Evolutionary conservation across 2,329 filamentous ascomycete genomes (phyloP), one percentile per base, ranked within the genome.

Genomic region (Ilyonectria destructans): DNA sequence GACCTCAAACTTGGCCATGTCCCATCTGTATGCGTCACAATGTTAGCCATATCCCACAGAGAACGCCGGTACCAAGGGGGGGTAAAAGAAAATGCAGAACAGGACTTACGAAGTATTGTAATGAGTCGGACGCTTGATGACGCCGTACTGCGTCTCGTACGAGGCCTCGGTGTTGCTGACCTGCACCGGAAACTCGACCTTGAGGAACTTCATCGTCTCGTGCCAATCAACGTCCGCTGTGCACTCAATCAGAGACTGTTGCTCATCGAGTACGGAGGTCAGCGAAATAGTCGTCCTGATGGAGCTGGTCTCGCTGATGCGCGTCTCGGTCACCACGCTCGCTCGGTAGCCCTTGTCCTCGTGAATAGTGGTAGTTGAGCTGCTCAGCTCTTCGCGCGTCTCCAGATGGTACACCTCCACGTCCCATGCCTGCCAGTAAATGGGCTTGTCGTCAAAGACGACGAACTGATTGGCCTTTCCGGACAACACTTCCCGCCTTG

Each of bases 401-500:
- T 97, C 91, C 29, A 98, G 88, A 77, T 99, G 96, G 83, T 92
- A 99, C 31, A 98, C 95, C 81, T 99, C 96, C 6, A 98, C 96
- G 80, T 99, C 96, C 95, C 96, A 97, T 2, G 95, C 95, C 82
- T 98, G 94, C 95, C 95, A 98, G 84, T 97, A 97, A 26, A 98
- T 87, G 21, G 95, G 95, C 83, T 98, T 98, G 83, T 99, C 96
- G 77, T 99, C 96, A 77, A 97, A 98, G 23, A 98, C 90, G 71
- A 98, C 95, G 57, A 96, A 90, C 78, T 98, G 95, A 73, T 97
- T 97, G 26, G 92, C 95, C 79, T 95, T 95, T 29, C 89, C 88
- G 40, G 89, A 90, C 73, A 31, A 92, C 86, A 10, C 89, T 90
- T 49, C 85, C 81, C 46, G 91, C 9, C 40, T 15, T 56, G 58